These are phyloP conservation scores for Pythium dissimile DNA, from an alignment of 352 stramenopile species.

Conservation along the genomic window DNA sequence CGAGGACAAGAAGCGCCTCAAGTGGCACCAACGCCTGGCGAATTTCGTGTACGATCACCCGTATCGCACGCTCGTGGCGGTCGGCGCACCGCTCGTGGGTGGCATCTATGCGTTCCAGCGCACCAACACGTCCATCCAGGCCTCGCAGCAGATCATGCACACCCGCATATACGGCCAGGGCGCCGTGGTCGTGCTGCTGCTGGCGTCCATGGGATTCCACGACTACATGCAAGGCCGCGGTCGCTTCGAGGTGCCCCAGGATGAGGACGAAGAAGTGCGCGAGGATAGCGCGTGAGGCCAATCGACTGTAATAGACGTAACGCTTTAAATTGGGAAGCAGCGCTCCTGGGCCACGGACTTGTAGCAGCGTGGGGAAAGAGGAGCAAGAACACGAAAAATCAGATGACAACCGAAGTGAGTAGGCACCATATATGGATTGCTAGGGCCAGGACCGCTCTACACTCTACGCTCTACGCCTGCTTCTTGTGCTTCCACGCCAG, in stretches of 20 bases:
- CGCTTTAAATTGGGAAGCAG: not conserved
- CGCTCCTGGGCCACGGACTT: not conserved
- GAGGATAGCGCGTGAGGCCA: not conserved
- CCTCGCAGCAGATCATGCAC: slow-evolving; percentile 86
- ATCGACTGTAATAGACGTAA: not conserved
- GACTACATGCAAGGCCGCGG: slow-evolving; percentile 78
- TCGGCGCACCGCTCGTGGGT: slow-evolving; percentile 61
- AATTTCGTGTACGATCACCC: slow-evolving; percentile 84
- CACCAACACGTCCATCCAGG: slow-evolving; percentile 62
- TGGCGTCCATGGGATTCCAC: slow-evolving; percentile 82
- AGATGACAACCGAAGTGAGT: no score
- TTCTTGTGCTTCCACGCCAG: slow-evolving; percentile 61
- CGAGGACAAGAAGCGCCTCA: slow-evolving; percentile 35
- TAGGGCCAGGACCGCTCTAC: no score
- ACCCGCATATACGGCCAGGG: slow-evolving; percentile 81
- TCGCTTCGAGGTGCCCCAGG: slow-evolving; percentile 36
- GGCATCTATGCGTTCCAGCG: slow-evolving; percentile 71
- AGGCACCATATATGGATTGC: no score
- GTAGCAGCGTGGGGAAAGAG: not conserved
- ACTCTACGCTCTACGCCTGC: slow-evolving; percentile 1
- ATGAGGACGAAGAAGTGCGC: slow-evolving; percentile 5
- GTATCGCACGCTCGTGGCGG: slow-evolving; percentile 49
- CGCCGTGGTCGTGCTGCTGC: slow-evolving; percentile 60
- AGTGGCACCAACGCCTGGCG: slow-evolving; percentile 52
- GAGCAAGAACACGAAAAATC: no score